Conservation (phyloP, 495 filamentous ascomycete species). For the Aspergillus bridgeri region DNA sequence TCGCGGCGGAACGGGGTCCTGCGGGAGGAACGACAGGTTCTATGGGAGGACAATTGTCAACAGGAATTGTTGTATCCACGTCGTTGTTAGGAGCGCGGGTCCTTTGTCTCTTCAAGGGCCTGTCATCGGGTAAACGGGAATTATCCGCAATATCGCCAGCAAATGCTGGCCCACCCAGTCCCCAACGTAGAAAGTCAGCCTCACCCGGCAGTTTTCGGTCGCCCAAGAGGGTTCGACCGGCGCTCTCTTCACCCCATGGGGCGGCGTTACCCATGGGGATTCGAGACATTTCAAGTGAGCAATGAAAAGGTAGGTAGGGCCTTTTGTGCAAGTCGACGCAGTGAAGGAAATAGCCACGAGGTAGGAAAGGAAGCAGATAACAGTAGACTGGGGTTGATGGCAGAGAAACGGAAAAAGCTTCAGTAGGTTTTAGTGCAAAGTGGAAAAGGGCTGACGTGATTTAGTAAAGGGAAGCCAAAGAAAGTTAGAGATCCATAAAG, state of each 20-base stretch:
- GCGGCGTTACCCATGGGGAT: neutral
- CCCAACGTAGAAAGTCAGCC: neutral
- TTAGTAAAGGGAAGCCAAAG: neutral
- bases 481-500: neutral
- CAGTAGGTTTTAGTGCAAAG: neutral
- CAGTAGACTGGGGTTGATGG: neutral
- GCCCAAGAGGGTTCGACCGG: neutral
- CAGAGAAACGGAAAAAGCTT: neutral
- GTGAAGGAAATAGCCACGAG: neutral
- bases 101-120: neutral
- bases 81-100: neutral
- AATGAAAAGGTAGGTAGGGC: neutral
- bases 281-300: neutral
- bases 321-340: neutral
- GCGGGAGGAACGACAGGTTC: neutral
- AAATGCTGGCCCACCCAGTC: neutral
- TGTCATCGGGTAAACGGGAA: neutral
- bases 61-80: neutral
- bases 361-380: neutral
- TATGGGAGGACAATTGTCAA: constrained; percentile 2
- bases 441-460: neutral
- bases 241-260: neutral
- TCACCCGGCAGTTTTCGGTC: constrained; percentile 3
- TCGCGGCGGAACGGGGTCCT: neutral
- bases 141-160: neutral